Base-by-base conservation (phyloP, 306 rosid species). In the Cicer yamashitae region DNA sequence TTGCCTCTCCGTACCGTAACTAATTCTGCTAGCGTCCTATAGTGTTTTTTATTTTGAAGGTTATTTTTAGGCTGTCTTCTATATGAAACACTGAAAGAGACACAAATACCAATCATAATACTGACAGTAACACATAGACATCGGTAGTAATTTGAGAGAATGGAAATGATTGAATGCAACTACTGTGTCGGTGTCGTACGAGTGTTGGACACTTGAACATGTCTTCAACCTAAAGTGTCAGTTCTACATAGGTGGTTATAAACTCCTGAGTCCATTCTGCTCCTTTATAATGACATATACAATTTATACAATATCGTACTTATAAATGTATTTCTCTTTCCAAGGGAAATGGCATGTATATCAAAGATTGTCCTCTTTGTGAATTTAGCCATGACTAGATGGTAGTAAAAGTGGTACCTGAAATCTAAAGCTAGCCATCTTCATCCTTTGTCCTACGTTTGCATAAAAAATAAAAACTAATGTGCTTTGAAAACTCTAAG, bases 401-500 rank as follows among this genome's bases (percentile, higher is more conserved):
- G 45, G 67, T 41, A 6, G 61, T 48, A 25, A 18, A 51, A 54
- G 57, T 54, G 15, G 58, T 58, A 14, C 56, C 45, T 72, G 67
- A 56, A 57, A 76, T 70, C 38, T 44, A 75, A 66, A 66, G 34
- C 4, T 3, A 25, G 34, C 34, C 34, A 25, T 30, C 37, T 30
- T 58, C 41, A 41, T 76, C 50, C 70, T 59, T 41, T 46, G 43
- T 41, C 54, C 1, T 57, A 56, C 4, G 14, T 72, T 72, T 56
- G 56, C 56, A 15, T 34, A 52, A 4, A 63, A 52, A 50, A 30
- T 30, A 75, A 39, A 9, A 5, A 6, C 5, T 0, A 18, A 45
- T 58, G 51, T 73, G 34, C 78, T 76, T 74, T 44, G 41, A 12
- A 71, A 65, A 67, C 38, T 56, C 75, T 50, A 14, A 39, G 34